Conservation (phyloP, 371 early-diverging fungal genomes). For the Mortierella sp. region DNA sequence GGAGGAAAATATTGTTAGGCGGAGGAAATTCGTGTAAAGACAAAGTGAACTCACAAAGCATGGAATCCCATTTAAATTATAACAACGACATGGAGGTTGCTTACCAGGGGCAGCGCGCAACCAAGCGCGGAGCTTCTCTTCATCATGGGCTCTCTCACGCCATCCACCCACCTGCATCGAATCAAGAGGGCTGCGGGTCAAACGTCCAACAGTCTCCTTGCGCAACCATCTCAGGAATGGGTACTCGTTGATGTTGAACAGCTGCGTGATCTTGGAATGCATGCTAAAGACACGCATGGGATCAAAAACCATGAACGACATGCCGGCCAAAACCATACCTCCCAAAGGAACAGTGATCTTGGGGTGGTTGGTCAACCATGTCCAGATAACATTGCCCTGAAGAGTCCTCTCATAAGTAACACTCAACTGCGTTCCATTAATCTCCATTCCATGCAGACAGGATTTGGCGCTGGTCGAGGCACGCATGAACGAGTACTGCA, state of each 20-base stretch:
- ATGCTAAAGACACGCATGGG: slow-evolving; percentile 91
- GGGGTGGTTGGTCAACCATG: slow-evolving; percentile 80
- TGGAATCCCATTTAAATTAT: no score
- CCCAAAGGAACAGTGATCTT: slow-evolving; percentile 79
- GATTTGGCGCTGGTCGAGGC: slow-evolving; percentile 90
- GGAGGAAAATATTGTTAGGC: background rate
- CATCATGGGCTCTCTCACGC: slow-evolving; percentile 74
- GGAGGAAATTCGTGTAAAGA: background rate
- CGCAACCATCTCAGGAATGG: slow-evolving; percentile 71
- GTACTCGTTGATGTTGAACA: slow-evolving; percentile 80
- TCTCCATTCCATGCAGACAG: slow-evolving; percentile 83
- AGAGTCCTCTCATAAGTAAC: slow-evolving; percentile 79
- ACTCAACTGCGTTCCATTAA: slow-evolving; percentile 76
- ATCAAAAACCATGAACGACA: slow-evolving; percentile 90
- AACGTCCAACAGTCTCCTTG: slow-evolving; percentile 68
- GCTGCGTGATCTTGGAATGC: slow-evolving; percentile 82
- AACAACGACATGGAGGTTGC: no score
- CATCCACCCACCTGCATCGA: slow-evolving; percentile 53
- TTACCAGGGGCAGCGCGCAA: slow-evolving; percentile 77
- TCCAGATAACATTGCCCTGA: slow-evolving; percentile 70
- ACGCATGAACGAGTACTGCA: slow-evolving; percentile 80
- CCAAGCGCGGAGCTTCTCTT: slow-evolving; percentile 68
- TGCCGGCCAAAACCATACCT: slow-evolving; percentile 78
- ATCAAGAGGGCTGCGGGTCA: slow-evolving; percentile 40
- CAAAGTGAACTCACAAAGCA: background rate